These are phyloP conservation scores for Puccinia horiana DNA, from an alignment of 1,284 basidiomycete genomes.

Conservation along the genomic window DNA sequence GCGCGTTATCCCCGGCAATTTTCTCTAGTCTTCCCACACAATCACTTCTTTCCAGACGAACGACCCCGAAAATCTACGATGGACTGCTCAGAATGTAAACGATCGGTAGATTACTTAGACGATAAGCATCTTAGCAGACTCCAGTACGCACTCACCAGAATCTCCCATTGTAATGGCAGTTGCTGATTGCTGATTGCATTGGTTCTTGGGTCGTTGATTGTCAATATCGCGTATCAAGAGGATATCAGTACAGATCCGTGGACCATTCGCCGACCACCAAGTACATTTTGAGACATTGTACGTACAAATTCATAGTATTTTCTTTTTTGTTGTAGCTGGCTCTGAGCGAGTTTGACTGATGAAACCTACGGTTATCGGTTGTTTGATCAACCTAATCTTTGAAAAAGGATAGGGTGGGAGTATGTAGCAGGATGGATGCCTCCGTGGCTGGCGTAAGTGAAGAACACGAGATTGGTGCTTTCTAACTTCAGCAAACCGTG, in stretches of 20 bases:
- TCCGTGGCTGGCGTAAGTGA: conserved; percentile 42
- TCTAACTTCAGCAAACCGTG: too few species aligned
- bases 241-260: conserved; percentile 44
- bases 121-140: conserved; percentile 27
- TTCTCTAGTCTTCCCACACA: not conserved
- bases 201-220: not conserved
- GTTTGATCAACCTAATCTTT: conserved; percentile 4
- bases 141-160: not conserved
- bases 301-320: not conserved
- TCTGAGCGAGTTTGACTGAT: not conserved
- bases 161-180: not conserved
- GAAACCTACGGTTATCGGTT: not conserved
- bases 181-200: not conserved
- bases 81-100: conserved; percentile 22
- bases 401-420: conserved; percentile 43
- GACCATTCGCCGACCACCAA: conserved; percentile 44
- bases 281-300: conserved; percentile 44
- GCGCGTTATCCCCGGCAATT: too few species aligned
- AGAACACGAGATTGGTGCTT: not conserved
- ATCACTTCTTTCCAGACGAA: too few species aligned
- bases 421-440: conserved; percentile 45
- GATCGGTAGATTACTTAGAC: conserved; percentile 33
- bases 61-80: not conserved
- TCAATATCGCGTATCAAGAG: not conserved
- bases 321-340: not conserved